Base-by-base conservation (phyloP, 75 land plant species). In the Pinus albicaulis region DNA sequence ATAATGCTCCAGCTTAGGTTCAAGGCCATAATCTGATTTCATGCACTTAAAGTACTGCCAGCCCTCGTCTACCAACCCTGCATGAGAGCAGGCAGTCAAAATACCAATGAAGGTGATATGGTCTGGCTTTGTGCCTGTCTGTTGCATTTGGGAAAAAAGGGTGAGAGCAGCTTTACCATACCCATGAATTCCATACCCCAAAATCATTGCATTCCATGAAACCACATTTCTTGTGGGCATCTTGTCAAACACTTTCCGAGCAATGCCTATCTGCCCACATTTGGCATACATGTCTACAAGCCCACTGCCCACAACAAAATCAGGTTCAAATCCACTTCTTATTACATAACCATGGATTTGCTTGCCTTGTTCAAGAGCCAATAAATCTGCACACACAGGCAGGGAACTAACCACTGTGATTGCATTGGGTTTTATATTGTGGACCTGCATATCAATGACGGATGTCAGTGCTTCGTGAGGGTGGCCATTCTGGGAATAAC, bases 191-290 rank as follows among this genome's bases (percentile, higher is more conserved):
- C 86, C 90, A 24, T 84, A 56, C 2, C 73, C 83, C 28, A 83
- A 79, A 41, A 91, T 88, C 57, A 90, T 77, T 80, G 82, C 78
- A 19, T 88, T 90, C 90, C 92, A 93, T 14, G 95, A 81, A 55
- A 93, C 77, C 3, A 88, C 63, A 57, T 90, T 81, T 72, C 75
- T 84, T 34, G 80, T 65, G 0, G 38, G 31, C 76, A 86, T 85
- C 34, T 78, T 75, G 22, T 87, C 79, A 52, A 90, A 90, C 13
- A 90, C 80, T 76, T 78, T 76, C 55, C 76, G 61, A 41, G 90
- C 84, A 81, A 77, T 76, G 44, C 60, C 80, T 19, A 90, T 24
- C 53, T 78, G 76, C 20, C 92, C 92, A 80, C 92, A 93, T 69
- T 91, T 57, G 53, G 59, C 76, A 76, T 93, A 93, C 92, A 89